Evolutionary conservation across 2,329 filamentous ascomycete species (phyloP).

Genomic region (Colletotrichum higginsianum): DNA sequence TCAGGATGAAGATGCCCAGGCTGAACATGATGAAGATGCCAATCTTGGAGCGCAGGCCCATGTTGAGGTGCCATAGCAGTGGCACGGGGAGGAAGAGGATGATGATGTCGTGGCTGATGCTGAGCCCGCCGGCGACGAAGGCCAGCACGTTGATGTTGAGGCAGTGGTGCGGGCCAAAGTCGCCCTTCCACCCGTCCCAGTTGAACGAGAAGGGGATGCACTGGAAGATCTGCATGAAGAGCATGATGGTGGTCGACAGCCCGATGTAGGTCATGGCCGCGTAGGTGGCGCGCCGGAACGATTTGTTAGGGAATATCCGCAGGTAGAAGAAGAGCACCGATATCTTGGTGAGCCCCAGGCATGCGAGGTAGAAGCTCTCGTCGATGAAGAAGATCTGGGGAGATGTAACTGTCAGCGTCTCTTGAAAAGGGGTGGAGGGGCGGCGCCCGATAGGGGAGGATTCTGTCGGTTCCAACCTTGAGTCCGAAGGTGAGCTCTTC

Average conservation of each 20-base stretch:
- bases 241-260: constrained; percentile 47
- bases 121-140: constrained; percentile 49
- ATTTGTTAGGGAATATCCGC: constrained; percentile 49
- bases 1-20: constrained; percentile 54
- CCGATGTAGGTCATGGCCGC: constrained; percentile 47
- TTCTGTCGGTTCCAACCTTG: constrained; percentile 44
- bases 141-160: constrained; percentile 52
- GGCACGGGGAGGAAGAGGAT: constrained; percentile 55
- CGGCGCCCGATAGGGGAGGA: too few species aligned
- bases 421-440: too few species aligned
- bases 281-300: constrained; percentile 48
- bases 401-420: too few species aligned
- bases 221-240: constrained; percentile 55
- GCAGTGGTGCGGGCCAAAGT: constrained; percentile 47
- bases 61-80: constrained; percentile 50
- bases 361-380: constrained; percentile 52
- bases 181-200: constrained; percentile 53
- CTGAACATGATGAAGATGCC: constrained; percentile 55
- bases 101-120: constrained; percentile 54
- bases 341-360: constrained; percentile 50
- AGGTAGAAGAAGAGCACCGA: constrained; percentile 53
- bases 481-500: constrained; percentile 49
- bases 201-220: constrained; percentile 51
- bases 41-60: constrained; percentile 45
- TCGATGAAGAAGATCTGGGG: constrained; percentile 50